Evolutionary conservation across 2,329 filamentous ascomycete species (phyloP).

Genomic region (Atkinsonella hypoxylon): DNA sequence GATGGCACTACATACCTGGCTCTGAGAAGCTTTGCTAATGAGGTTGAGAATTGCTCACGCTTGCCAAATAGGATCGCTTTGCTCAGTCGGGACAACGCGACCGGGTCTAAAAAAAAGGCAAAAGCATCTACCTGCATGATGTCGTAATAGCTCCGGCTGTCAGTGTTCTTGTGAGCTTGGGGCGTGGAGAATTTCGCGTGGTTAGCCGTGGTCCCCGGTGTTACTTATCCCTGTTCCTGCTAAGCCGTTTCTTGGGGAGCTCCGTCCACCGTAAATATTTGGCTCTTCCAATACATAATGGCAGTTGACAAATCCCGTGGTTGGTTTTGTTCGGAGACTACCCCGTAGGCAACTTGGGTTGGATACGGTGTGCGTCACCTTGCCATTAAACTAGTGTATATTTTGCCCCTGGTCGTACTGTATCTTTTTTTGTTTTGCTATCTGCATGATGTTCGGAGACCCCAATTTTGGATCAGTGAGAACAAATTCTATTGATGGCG

Average conservation of each 20-base stretch:
- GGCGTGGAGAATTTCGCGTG: background rate
- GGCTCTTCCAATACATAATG: too few species aligned
- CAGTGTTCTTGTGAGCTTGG: background rate
- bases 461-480: background rate
- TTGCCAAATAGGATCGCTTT: background rate
- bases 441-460: background rate
- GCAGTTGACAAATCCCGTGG: too few species aligned
- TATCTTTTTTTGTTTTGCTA: background rate
- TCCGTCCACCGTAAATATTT: too few species aligned
- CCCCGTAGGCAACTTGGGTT: too few species aligned
- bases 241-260: too few species aligned
- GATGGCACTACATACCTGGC: background rate
- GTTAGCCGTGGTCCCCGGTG: background rate
- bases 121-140: background rate
- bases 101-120: background rate
- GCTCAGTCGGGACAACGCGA: background rate
- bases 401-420: background rate
- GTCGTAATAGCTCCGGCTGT: constrained; percentile 5
- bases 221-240: constrained; percentile 1
- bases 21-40: background rate
- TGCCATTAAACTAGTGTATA: too few species aligned
- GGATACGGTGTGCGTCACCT: too few species aligned
- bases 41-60: background rate
- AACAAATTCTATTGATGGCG: background rate
- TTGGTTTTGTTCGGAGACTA: too few species aligned